Conservation (phyloP, 306 rosid species). For the Quillaja saponaria region DNA sequence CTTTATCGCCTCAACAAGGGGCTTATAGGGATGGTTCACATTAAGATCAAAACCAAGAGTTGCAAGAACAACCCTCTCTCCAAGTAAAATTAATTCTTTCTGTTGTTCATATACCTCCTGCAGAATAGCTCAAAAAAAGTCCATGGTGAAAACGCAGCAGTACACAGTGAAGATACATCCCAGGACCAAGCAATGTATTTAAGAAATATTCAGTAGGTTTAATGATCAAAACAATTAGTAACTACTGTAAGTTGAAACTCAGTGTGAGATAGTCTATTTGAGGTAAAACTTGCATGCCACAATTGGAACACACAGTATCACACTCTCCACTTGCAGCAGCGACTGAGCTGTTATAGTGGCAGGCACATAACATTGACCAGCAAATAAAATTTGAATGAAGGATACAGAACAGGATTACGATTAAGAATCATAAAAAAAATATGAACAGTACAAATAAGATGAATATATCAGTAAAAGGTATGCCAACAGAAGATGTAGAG, state of each 20-base stretch:
- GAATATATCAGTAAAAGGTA: constrained; percentile 6
- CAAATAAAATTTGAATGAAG: background rate
- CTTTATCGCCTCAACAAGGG: constrained; percentile 97
- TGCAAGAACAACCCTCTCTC: constrained; percentile 96
- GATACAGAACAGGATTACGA: constrained; percentile 1
- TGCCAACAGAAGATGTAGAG: constrained; percentile 10
- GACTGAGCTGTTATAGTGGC: constrained; percentile 12
- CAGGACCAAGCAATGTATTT: background rate
- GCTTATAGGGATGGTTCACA: constrained; percentile 95
- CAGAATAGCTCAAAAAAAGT: constrained; percentile 28
- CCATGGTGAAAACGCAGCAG: constrained; percentile 19
- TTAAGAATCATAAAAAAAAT: background rate
- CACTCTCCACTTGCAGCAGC: constrained; percentile 13
- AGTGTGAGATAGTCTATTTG: background rate
- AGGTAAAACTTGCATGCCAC: constrained; percentile 10
- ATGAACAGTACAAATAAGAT: constrained; percentile 15
- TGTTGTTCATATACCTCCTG: constrained; percentile 98
- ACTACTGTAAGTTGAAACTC: background rate
- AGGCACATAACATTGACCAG: constrained; percentile 14
- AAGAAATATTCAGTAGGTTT: background rate
- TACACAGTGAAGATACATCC: constrained; percentile 4
- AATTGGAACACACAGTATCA: background rate
- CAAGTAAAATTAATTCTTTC: constrained; percentile 80
- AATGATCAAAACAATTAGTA: background rate
- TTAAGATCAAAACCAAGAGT: constrained; percentile 95